phyloP scores from a whole-genome alignment of 73 alveolate species.

The Durusdinium trenchii region DNA sequence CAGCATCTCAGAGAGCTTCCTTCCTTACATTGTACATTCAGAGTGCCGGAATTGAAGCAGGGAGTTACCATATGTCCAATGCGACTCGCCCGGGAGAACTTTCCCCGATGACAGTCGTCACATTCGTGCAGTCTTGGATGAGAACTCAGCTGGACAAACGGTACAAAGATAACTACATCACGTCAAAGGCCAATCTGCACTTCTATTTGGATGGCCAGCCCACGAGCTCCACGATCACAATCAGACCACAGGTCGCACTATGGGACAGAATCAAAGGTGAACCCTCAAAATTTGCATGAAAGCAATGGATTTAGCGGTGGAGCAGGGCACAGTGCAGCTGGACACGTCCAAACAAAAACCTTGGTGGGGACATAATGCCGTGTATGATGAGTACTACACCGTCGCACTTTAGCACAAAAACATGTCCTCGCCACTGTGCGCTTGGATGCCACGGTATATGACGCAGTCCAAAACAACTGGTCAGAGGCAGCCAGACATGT shows the following conservation, averaged over 20 bases:
- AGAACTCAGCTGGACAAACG: not conserved
- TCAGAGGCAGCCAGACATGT: not conserved
- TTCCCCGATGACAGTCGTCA: not conserved
- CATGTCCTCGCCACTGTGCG: constrained; percentile 15
- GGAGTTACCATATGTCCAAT: not conserved
- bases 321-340: not conserved
- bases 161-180: constrained; percentile 29
- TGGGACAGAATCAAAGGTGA: constrained; percentile 43
- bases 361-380: constrained; percentile 29
- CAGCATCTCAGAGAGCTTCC: constrained; percentile 6
- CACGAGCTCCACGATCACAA: not conserved
- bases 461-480: not conserved
- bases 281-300: constrained; percentile 12
- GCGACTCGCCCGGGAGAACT: not conserved
- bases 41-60: not conserved
- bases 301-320: constrained; percentile 29
- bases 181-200: not conserved
- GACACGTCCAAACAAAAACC: constrained; percentile 22
- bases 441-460: not conserved
- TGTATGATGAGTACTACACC: constrained; percentile 41
- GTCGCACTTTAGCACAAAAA: not conserved
- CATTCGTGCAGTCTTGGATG: not conserved
- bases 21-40: not conserved
- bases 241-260: constrained; percentile 39
- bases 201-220: not conserved